phyloP scores from a whole-genome alignment of 306 rosid species.

The Lathyrus oleraceus region DNA sequence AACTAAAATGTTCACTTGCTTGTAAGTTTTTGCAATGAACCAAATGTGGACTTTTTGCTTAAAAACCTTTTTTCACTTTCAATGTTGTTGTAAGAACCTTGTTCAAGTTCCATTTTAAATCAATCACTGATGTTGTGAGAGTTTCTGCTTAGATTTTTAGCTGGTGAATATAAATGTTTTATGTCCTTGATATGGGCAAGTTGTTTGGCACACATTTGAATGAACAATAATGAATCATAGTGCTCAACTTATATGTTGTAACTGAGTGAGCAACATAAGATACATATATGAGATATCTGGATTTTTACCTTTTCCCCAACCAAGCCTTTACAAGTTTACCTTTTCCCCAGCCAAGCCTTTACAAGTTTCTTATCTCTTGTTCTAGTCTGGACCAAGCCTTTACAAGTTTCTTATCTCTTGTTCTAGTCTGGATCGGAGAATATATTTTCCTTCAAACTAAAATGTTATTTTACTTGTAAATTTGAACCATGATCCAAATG shows the following conservation, averaged over 20 bases:
- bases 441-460: neutral
- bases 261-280: neutral
- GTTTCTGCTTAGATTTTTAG: constrained; percentile 8
- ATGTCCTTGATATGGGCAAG: neutral
- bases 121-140: neutral
- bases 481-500: neutral
- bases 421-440: neutral
- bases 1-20: constrained; percentile 11
- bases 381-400: neutral
- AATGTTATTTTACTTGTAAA: constrained; percentile 6
- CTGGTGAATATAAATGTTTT: neutral
- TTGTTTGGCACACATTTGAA: neutral
- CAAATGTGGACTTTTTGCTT: constrained; percentile 11
- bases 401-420: neutral
- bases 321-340: too few species aligned
- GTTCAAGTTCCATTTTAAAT: neutral
- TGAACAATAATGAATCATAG: neutral
- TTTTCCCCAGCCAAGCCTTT: neutral
- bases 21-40: neutral
- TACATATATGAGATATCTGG: neutral
- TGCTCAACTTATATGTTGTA: neutral
- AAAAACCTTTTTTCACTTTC: neutral
- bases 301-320: neutral
- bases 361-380: neutral
- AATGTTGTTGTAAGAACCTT: neutral